Evolutionary conservation across 2,329 filamentous ascomycete genomes (phyloP).

Genomic region (Thielaviopsis ethacetica): DNA sequence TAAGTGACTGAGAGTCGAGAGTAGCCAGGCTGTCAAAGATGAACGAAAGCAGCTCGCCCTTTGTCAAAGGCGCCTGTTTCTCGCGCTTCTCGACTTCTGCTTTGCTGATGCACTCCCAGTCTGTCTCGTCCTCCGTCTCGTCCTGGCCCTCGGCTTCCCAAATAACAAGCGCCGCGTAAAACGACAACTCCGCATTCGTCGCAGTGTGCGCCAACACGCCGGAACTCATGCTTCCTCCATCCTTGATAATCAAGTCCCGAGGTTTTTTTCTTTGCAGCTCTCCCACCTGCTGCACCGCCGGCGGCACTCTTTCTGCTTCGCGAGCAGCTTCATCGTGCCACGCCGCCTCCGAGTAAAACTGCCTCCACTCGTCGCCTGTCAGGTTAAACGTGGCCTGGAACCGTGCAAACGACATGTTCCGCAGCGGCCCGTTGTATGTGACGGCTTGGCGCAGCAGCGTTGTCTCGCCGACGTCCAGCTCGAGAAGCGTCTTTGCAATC

Average conservation of each 20-base stretch:
- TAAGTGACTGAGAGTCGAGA: neutral
- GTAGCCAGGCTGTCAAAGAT: neutral
- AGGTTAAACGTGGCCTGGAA: neutral
- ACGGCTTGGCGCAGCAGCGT: neutral
- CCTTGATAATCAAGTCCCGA: neutral
- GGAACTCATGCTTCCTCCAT: neutral
- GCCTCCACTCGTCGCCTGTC: neutral
- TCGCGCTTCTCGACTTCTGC: neutral
- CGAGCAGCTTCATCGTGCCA: neutral
- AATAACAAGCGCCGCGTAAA: neutral
- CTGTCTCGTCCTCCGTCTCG: neutral
- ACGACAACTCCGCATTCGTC: neutral
- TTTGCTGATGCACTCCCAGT: neutral
- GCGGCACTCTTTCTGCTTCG: neutral
- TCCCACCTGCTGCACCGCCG: neutral
- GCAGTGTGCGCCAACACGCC: neutral
- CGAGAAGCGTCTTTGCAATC: neutral
- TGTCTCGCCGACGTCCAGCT: neutral
- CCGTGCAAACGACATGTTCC: neutral
- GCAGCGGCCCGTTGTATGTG: neutral
- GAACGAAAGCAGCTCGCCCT: neutral
- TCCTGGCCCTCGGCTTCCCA: neutral
- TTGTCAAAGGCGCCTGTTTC: neutral
- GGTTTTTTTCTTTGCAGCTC: neutral
- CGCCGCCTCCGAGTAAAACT: neutral